phyloP scores from a whole-genome alignment of 2,329 filamentous ascomycete species.

The Coniochaeta hoffmannii region DNA sequence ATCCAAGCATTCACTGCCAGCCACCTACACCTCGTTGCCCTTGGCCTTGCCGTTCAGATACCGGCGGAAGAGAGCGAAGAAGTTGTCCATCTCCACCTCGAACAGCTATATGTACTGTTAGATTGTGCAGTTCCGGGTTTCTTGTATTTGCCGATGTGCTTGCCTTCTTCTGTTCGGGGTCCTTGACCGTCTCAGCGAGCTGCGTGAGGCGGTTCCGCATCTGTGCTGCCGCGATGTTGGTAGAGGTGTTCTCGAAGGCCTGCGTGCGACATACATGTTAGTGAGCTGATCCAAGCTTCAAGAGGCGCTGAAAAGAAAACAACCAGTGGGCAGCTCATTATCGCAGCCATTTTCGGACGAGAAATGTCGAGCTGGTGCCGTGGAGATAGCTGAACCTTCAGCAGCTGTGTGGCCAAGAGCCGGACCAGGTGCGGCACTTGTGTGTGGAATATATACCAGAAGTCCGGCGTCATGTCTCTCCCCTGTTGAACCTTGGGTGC shows the following conservation, averaged over 20 bases:
- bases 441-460: neutral
- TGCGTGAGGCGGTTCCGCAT: slow-evolving; percentile 97
- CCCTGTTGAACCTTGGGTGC: neutral
- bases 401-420: neutral
- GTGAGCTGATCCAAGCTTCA: slow-evolving; percentile 22
- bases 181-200: slow-evolving; percentile 82
- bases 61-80: slow-evolving; percentile 96
- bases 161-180: slow-evolving; percentile 79
- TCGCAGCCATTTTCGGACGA: neutral
- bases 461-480: neutral
- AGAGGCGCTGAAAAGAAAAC: neutral
- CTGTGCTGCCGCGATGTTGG: slow-evolving; percentile 93
- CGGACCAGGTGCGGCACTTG: neutral
- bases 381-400: neutral
- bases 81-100: slow-evolving; percentile 99
- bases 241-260: slow-evolving; percentile 99
- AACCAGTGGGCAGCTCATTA: slow-evolving; percentile 5
- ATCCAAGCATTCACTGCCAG: neutral
- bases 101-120: slow-evolving; percentile 57
- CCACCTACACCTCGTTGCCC: slow-evolving; percentile 77
- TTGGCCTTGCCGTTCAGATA: slow-evolving; percentile 99
- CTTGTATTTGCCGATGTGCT: slow-evolving; percentile 12
- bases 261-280: slow-evolving; percentile 30
- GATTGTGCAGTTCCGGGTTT: slow-evolving; percentile 1
- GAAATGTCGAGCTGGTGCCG: neutral